Evolutionary conservation across 108 stramenopile genomes (phyloP).

Genomic region (Seminavis robusta): DNA sequence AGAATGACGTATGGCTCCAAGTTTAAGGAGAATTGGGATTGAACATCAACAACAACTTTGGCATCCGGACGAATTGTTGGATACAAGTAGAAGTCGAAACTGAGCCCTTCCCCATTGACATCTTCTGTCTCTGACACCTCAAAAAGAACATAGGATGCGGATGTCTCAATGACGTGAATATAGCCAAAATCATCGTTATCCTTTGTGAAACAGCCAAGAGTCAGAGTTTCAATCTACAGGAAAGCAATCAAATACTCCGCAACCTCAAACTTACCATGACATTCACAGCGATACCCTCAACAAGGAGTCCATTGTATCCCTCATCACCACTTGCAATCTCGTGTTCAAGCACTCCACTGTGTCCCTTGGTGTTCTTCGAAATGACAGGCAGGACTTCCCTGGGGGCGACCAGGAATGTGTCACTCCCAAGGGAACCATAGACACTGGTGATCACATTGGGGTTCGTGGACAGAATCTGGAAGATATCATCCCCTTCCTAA

Average conservation of each 20-base stretch:
- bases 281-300: conserved; percentile 25
- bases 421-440: conserved; percentile 19
- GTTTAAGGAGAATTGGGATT: conserved; percentile 17
- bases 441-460: conserved; percentile 11
- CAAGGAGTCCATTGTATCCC: conserved; percentile 13
- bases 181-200: too few relatives aligned
- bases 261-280: not conserved
- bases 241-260: not conserved
- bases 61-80: conserved; percentile 24
- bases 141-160: too few relatives aligned
- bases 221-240: too few relatives aligned
- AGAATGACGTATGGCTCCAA: conserved; percentile 12
- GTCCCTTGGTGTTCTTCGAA: conserved; percentile 30
- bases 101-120: too few relatives aligned
- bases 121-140: too few relatives aligned
- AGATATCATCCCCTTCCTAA: conserved; percentile 29
- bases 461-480: conserved; percentile 28
- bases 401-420: conserved; percentile 24
- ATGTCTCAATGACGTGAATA: too few relatives aligned
- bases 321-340: conserved; percentile 12
- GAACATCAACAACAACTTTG: conserved; percentile 21
- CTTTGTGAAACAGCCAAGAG: too few relatives aligned
- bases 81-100: conserved; percentile 27
- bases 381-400: conserved; percentile 18
- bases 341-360: conserved; percentile 36